Evolutionary conservation across 73 alveolate genomes (phyloP).

Genomic region (Urostyla sp.): DNA sequence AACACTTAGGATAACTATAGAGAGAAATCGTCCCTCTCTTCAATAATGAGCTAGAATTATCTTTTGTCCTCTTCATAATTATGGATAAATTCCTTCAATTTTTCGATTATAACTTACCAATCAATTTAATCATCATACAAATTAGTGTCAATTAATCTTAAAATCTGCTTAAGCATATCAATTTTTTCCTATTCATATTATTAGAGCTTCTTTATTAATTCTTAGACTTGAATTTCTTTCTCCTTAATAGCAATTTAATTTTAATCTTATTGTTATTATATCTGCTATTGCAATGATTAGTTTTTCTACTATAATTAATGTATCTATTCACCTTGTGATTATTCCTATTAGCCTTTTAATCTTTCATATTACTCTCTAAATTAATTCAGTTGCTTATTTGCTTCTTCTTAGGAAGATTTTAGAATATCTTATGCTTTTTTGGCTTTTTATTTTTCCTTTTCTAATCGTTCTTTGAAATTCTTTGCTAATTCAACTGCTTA

Average conservation of each 20-base stretch:
- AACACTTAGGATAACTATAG: not conserved
- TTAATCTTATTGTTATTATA: too few relatives aligned
- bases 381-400: not conserved
- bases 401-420: not conserved
- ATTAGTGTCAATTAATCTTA: not conserved
- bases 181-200: too few relatives aligned
- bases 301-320: too few relatives aligned
- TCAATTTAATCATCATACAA: not conserved
- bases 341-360: too few relatives aligned
- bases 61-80: constrained; percentile 33
- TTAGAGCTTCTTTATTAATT: too few relatives aligned
- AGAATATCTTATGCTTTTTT: not conserved
- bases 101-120: not conserved
- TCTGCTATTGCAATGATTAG: too few relatives aligned
- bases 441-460: constrained; percentile 26
- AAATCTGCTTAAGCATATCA: too few relatives aligned
- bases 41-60: not conserved
- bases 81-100: not conserved
- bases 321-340: too few relatives aligned
- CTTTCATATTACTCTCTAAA: not conserved
- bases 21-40: constrained; percentile 1
- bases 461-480: constrained; percentile 5
- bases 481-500: constrained; percentile 1
- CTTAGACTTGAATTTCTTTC: too few relatives aligned
- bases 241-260: too few relatives aligned